Evolutionary conservation across 2,329 filamentous ascomycete species (phyloP).

Genomic region (Dothiorella sarmentorum): DNA sequence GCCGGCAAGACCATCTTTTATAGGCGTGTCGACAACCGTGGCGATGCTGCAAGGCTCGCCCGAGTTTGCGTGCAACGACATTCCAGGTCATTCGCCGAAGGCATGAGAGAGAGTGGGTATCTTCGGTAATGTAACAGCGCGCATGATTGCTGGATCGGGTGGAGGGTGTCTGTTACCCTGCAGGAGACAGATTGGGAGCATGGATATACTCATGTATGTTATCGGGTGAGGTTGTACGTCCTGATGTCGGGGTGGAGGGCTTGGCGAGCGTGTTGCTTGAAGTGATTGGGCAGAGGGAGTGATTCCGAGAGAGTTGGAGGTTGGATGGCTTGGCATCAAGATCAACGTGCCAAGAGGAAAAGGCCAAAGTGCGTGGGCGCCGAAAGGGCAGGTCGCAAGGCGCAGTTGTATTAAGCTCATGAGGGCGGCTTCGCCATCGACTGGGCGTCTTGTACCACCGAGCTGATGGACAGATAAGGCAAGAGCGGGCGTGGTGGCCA

Average conservation of each 20-base stretch:
- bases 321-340: neutral
- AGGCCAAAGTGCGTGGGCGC: neutral
- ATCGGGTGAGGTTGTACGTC: conserved; percentile 3
- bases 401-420: conserved; percentile 14
- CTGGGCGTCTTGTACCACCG: neutral
- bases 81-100: conserved; percentile 15
- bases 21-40: neutral
- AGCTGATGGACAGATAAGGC: neutral
- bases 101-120: conserved; percentile 5
- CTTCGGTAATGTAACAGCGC: neutral
- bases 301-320: neutral
- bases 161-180: neutral
- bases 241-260: neutral
- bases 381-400: conserved; percentile 16
- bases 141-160: conserved; percentile 8
- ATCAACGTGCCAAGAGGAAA: neutral
- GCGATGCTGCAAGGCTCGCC: conserved; percentile 2
- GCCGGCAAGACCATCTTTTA: conserved; percentile 1
- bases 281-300: conserved; percentile 5
- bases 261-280: neutral
- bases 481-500: neutral
- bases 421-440: neutral
- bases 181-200: neutral
- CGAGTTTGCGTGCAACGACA: neutral
- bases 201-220: neutral